Base-by-base conservation (phyloP, 2,329 filamentous ascomycete species). In the Pseudonectria buxi region DNA sequence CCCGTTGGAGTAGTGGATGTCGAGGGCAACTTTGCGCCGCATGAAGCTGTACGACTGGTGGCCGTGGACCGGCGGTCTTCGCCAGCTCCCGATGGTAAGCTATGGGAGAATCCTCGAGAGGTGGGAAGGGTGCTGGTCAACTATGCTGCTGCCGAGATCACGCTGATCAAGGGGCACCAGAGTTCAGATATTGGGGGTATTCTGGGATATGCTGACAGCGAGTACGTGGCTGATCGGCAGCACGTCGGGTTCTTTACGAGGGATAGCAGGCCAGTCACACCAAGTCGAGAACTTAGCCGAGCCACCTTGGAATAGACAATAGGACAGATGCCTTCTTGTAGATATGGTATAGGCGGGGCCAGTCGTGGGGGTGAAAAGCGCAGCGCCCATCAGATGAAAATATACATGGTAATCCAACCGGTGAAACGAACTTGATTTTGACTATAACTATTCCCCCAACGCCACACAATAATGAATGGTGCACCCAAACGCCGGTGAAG, bases 1-100 rank as follows among this genome's bases (percentile, higher is more conserved):
- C 88, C 90, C 1, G 89, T 86, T 1, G 92, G 90, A n/a, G 79
- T 98, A 11, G 72, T 96, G 2, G 86, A 86, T 41, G 86, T 95
- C 60, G 84, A 90, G 45, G 92, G 92, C 2, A 73, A 75, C 47
- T 98, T 98, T 56, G 81, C 81, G 2, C 87, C 95, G 56, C 87
- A 96, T 55, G 92, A 98, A 72, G 84, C 88, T 18, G 90, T 96
- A 5, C 79, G 86, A 10, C 59, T 98, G 1, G 78, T 89, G 11
- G 88, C 94, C 2, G 84, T 95, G 4, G 77, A 84, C 46, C 74
- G 76, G 24, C 62, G 61, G 24, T 61, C 59, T 15, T 47, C 59
- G 2, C 63, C 65, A 25, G 58, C 50, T 14, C 53, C 53, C 10
- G 61, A 67, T 15, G 64, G 65, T 13, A 70, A 68, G 55, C 46